Percentiles rank a stretch among this genome's conserved stretches.
These are phyloP conservation scores for Hygrocybe coccinea DNA, from an alignment of 768 basidiomycete species.

Conservation along the genomic window DNA sequence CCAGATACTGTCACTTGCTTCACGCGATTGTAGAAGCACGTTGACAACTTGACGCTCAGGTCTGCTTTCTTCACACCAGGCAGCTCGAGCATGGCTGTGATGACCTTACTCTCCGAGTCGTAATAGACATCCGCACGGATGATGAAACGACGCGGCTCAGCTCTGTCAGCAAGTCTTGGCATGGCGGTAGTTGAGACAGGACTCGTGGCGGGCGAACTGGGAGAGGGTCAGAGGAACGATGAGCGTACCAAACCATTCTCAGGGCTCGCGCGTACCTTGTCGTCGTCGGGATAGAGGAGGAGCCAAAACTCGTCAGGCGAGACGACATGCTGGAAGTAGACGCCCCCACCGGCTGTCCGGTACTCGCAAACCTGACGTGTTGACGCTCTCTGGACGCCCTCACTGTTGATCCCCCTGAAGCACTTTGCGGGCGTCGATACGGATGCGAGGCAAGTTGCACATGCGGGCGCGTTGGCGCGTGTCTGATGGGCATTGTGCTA, in stretches of 20 bases:
- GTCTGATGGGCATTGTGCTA: slow-evolving; percentile 14
- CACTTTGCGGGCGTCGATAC: slow-evolving; percentile 25
- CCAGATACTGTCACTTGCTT: slow-evolving; percentile 59
- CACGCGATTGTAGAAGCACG: slow-evolving; percentile 55
- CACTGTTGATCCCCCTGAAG: slow-evolving; percentile 10
- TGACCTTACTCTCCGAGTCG: slow-evolving; percentile 43
- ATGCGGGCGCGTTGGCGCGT: slow-evolving; percentile 17
- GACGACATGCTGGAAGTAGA: slow-evolving; percentile 24
- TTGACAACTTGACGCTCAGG: slow-evolving; percentile 54
- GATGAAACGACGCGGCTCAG: slow-evolving; percentile 31
- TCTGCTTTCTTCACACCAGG: slow-evolving; percentile 61
- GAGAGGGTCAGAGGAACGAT: slow-evolving; percentile 10
- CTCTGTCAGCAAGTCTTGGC: neutral
- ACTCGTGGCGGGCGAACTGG: slow-evolving; percentile 8
- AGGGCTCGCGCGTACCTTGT: slow-evolving; percentile 9
- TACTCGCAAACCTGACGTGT: slow-evolving; percentile 24
- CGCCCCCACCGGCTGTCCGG: slow-evolving; percentile 19
- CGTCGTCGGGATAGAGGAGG: neutral
- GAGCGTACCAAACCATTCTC: slow-evolving; percentile 14
- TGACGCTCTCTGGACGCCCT: slow-evolving; percentile 13
- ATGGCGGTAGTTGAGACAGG: slow-evolving; percentile 1
- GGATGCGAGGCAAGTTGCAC: slow-evolving; percentile 23
- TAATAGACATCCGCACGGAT: slow-evolving; percentile 62
- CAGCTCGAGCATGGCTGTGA: slow-evolving; percentile 62
- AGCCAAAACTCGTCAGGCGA: slow-evolving; percentile 18